Base-by-base conservation (phyloP, 805 yeast species). In the Ogataea paraovalis region DNA sequence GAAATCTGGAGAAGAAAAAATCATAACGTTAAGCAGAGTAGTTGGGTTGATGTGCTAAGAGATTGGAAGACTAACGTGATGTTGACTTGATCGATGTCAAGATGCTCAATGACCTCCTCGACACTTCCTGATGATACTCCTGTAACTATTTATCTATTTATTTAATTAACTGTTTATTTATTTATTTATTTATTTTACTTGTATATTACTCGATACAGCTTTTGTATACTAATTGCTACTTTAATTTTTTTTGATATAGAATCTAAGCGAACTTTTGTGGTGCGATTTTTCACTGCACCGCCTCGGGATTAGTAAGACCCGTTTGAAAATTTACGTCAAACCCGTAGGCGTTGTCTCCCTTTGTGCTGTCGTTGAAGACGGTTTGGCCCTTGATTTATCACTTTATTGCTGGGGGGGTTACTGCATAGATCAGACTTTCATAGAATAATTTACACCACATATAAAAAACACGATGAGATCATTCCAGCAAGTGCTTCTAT, bases 11-110 rank as follows among this genome's bases (percentile, higher is more conserved):
- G 89, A 50, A 71, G 96, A 39, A 79, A 87, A 56, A 72, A 79
- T 43, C 75, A 74, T 54, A 77, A 78, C 33, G 83, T 78, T 48
- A 69, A 71, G 22, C 70, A 78, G 46, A 86, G 79, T 54, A 80
- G 80, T 55, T 88, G 96, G 96, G 80, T 83, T 47, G 79, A 85
- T 46, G 91, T 88, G 16, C 77, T 86, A 41, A 75, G 76, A 41
- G 95, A 88, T 50, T 86, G 95, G 95, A 88, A 85, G 58, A 84
- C 87, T 78, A 86, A 87, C 55, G 75, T 88, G 44, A 85, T 87
- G 91, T 67, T 88, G 49, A 73, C 78, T 44, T 80, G 57, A 55
- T 30, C 10, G 10, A 25, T 6, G 28, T 25, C 10, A 10, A n/a
- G n/a, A n/a, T n/a, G n/a, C n/a, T n/a, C n/a, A n/a, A n/a, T n/a